A percentile compares a stretch with the other conserved stretches of the same genome.
Conservation (phyloP, 1,284 basidiomycete genomes). For the Neolentinus lepideus region DNA sequence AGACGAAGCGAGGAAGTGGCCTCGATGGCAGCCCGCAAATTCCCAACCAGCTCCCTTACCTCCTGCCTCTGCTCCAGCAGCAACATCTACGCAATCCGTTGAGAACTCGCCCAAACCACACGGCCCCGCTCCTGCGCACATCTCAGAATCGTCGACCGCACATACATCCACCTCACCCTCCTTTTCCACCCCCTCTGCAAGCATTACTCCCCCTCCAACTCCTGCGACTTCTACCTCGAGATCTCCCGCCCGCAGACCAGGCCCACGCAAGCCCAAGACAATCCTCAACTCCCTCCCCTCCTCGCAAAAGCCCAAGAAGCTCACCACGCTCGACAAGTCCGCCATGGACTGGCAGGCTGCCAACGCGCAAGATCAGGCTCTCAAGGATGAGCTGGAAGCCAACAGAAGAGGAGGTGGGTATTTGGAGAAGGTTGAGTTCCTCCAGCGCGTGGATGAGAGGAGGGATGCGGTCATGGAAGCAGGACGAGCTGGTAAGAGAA, state of each 20-base stretch:
- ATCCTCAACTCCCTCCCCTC: slow-evolving; percentile 36
- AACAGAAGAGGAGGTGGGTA: slow-evolving; percentile 70
- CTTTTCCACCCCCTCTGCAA: slow-evolving; percentile 6
- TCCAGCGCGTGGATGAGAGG: slow-evolving; percentile 65
- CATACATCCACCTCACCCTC: slow-evolving; percentile 8
- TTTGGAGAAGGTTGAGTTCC: slow-evolving; percentile 76
- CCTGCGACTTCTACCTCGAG: slow-evolving; percentile 13
- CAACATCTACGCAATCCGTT: not conserved
- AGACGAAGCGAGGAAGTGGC: slow-evolving; percentile 68
- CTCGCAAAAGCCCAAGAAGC: slow-evolving; percentile 54
- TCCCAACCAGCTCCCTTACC: slow-evolving; percentile 5
- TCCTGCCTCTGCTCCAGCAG: not conserved
- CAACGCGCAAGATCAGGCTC: slow-evolving; percentile 28
- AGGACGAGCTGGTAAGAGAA: slow-evolving; percentile 47
- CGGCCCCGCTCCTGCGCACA: slow-evolving; percentile 1
- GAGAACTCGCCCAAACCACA: not conserved
- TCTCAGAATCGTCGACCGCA: slow-evolving; percentile 7
- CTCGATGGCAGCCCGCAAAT: slow-evolving; percentile 36
- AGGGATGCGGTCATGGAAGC: slow-evolving; percentile 58
- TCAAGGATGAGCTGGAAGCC: slow-evolving; percentile 66
- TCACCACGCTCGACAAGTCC: slow-evolving; percentile 77
- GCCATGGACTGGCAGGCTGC: slow-evolving; percentile 72
- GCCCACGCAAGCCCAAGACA: slow-evolving; percentile 59
- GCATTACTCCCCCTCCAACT: slow-evolving; percentile 9
- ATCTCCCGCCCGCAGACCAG: slow-evolving; percentile 35